Percentiles rank a stretch among this genome's conserved stretches.
Conservation (phyloP, 148 eudicot species). For the Polygonum aviculare region DNA sequence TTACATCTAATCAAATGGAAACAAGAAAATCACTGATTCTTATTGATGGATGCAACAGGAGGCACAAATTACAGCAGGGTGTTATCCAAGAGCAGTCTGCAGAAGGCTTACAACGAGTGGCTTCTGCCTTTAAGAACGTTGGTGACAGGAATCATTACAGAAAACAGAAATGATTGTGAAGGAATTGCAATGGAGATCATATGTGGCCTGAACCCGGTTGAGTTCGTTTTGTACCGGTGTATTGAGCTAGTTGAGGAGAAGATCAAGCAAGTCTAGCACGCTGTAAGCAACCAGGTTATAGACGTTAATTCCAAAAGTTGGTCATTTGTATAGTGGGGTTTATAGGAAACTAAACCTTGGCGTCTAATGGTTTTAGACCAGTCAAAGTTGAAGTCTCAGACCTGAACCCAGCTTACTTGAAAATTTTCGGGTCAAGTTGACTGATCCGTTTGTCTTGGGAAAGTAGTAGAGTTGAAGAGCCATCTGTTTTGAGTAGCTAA, state of each 20-base stretch:
- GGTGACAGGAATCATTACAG: conserved; percentile 39
- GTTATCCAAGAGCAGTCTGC: conserved; percentile 43
- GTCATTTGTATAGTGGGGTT: no score
- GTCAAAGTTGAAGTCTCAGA: no score
- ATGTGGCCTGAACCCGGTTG: conserved; percentile 72
- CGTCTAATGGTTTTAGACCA: no score
- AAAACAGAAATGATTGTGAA: conserved; percentile 35
- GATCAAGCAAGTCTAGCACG: conserved; percentile 24
- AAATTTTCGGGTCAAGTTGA: no score
- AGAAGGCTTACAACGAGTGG: conserved; percentile 68
- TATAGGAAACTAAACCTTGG: no score
- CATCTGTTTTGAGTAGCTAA: no score
- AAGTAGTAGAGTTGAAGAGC: no score
- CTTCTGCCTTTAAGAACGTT: conserved; percentile 66
- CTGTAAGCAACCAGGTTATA: background rate
- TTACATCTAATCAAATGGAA: background rate
- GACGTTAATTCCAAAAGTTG: no score
- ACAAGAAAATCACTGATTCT: no score
- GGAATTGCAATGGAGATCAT: conserved; percentile 29
- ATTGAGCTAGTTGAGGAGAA: conserved; percentile 80
- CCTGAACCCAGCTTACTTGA: no score
- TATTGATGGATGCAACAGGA: conserved; percentile 39
- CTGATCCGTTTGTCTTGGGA: no score
- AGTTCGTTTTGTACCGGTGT: conserved; percentile 73
- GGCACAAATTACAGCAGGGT: conserved; percentile 64